Evolutionary conservation across 1,139 yeast genomes (phyloP).

Genomic region (Yarrowia galli): DNA sequence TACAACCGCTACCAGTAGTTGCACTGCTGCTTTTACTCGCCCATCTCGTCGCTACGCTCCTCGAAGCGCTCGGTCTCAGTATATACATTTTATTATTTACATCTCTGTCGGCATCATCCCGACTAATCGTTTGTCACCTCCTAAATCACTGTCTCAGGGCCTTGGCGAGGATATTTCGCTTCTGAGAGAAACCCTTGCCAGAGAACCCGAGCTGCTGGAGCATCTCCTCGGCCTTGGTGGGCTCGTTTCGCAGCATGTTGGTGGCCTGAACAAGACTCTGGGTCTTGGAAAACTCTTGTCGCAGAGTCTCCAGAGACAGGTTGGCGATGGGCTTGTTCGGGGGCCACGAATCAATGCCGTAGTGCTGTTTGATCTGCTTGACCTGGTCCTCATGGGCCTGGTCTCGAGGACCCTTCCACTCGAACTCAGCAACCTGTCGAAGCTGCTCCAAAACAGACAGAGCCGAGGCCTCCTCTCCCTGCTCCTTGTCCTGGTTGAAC

Average conservation of each 20-base stretch:
- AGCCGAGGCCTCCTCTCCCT: constrained; percentile 44
- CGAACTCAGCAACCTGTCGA: constrained; percentile 42
- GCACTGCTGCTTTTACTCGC: too few relatives aligned
- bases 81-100: constrained; percentile 31
- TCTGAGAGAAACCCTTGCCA: constrained; percentile 11
- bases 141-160: constrained; percentile 22
- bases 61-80: neutral
- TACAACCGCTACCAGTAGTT: too few relatives aligned
- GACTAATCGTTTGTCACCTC: too few relatives aligned
- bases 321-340: constrained; percentile 49
- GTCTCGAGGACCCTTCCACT: constrained; percentile 33
- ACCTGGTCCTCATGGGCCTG: constrained; percentile 49
- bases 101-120: constrained; percentile 12
- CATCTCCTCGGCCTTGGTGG: constrained; percentile 49
- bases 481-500: constrained; percentile 50
- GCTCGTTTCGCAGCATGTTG: constrained; percentile 47
- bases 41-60: too few relatives aligned
- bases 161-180: constrained; percentile 31
- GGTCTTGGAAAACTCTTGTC: constrained; percentile 45
- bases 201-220: constrained; percentile 45
- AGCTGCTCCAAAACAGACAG: constrained; percentile 46
- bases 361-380: constrained; percentile 56
- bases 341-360: constrained; percentile 70
- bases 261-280: constrained; percentile 45
- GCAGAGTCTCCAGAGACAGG: constrained; percentile 47